A percentile compares a stretch with the other conserved stretches of the same genome.
Evolutionary conservation across 2,329 filamentous ascomycete species (phyloP).

Genomic region (Phoma sp.): DNA sequence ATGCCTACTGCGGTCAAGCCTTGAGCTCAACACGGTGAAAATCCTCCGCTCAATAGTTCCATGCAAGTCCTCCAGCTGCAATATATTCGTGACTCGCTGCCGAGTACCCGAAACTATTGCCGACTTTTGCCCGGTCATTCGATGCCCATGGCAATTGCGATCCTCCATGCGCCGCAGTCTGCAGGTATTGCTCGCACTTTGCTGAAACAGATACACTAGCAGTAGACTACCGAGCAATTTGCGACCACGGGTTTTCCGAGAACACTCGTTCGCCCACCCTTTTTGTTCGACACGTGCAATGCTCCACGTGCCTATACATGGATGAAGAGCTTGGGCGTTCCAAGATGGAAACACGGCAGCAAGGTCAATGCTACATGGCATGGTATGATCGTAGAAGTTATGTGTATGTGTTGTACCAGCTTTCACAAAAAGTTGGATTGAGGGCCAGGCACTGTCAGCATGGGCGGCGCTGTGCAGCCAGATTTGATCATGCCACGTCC

Average conservation of each 20-base stretch:
- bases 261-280: constrained; percentile 13
- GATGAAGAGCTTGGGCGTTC: neutral
- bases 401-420: neutral
- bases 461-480: neutral
- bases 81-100: constrained; percentile 1
- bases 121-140: constrained; percentile 14
- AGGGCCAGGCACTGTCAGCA: neutral
- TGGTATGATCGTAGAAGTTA: neutral
- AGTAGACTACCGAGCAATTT: neutral
- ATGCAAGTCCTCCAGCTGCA: neutral
- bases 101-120: constrained; percentile 8
- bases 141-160: constrained; percentile 2
- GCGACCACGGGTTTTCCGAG: neutral
- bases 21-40: neutral
- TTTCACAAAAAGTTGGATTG: neutral
- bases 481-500: neutral
- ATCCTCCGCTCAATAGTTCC: neutral
- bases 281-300: neutral
- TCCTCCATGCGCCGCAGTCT: neutral
- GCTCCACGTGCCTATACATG: neutral
- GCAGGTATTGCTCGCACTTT: neutral
- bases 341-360: neutral
- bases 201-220: neutral
- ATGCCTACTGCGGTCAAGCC: neutral
- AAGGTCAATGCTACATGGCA: neutral